Evolutionary conservation across 208 protist genomes (phyloP).

Genomic region (Trypanosoma boissoni): DNA sequence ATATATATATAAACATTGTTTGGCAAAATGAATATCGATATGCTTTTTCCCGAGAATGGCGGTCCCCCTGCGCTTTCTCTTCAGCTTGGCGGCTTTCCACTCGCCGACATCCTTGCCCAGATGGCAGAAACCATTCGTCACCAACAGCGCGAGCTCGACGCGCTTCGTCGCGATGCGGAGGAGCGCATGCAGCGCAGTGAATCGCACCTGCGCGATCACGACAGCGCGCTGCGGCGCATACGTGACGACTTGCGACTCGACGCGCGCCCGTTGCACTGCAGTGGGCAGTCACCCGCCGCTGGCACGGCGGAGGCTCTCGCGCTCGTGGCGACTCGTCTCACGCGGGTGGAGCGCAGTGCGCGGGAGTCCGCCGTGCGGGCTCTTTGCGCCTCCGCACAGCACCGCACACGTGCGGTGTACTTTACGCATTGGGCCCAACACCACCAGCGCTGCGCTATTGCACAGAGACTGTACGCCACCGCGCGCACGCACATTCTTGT

Average conservation of each 20-base stretch:
- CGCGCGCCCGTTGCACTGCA: constrained; percentile 13
- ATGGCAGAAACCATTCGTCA: constrained; percentile 16
- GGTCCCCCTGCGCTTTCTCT: constrained; percentile 4
- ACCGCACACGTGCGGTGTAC: not conserved
- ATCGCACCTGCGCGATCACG: constrained; percentile 5
- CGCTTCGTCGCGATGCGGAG: constrained; percentile 1
- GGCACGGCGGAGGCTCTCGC: constrained; percentile 24
- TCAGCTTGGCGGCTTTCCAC: constrained; percentile 11
- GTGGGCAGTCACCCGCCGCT: constrained; percentile 10
- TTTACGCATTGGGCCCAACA: constrained; percentile 3
- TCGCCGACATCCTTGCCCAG: constrained; percentile 10
- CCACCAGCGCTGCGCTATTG: not conserved
- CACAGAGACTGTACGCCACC: not conserved
- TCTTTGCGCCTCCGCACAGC: not conserved
- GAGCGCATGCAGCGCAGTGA: constrained; percentile 5
- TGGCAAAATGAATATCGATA: constrained; percentile 18
- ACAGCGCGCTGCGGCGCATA: constrained; percentile 1
- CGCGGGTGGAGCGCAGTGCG: constrained; percentile 5
- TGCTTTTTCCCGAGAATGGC: constrained; percentile 5
- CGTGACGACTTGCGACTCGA: constrained; percentile 12
- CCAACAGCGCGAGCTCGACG: constrained; percentile 17
- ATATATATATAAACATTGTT: too few relatives aligned
- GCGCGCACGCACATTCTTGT: constrained; percentile 1
- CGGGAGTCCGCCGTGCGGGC: not conserved
- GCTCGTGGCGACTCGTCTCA: constrained; percentile 20